Evolutionary conservation across 106 monocot species (phyloP), one percentile per base, ranked within the genome.

Genomic region (Posidonia australis): DNA sequence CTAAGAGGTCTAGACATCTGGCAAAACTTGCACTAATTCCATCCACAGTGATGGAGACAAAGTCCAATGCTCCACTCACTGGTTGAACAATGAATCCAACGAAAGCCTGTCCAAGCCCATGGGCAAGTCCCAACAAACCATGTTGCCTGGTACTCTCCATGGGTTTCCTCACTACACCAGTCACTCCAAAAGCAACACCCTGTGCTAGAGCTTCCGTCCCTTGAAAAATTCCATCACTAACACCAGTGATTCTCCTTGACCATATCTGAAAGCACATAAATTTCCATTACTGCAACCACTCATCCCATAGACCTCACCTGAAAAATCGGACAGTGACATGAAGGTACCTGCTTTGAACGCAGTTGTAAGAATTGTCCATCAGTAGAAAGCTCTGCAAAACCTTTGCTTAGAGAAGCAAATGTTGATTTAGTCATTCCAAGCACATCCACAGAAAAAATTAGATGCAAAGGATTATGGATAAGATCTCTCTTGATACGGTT

Each of bases 141-240:
- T 87, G 47, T 56, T 91, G 83, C 75, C 91, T 76, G 16, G 83
- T 81, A 82, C 85, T 88, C 63, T 91, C 98, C 18, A 99, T 74
- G 44, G 98, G 98, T 58, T 91, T 99, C 63, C 36, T 83, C 51
- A 99, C 51, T 25, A 99, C 91, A 44, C 98, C 98, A 64, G 98
- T 88, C 14, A 99, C 84, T 46, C 98, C 98, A 85, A 91, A 99
- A 64, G 91, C 98, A 22, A 99, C 78, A 69, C 98, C 85, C 74
- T 99, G 98, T 51, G 91, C 98, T 63, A 99, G 77, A 51, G 98
- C 98, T 83, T 99, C 87, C 47, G 98, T 88, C 48, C 98, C 98
- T 85, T 99, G 98, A 68, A 91, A 74, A 74, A 99, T 53, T 20
- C 98, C 98, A 78, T 99, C 98, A 76, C 98, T 73, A 60, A 99